Percentiles rank a stretch among this genome's conserved stretches.
phyloP scores from a whole-genome alignment of 1,284 basidiomycete genomes.

The Leccinum fallax region DNA sequence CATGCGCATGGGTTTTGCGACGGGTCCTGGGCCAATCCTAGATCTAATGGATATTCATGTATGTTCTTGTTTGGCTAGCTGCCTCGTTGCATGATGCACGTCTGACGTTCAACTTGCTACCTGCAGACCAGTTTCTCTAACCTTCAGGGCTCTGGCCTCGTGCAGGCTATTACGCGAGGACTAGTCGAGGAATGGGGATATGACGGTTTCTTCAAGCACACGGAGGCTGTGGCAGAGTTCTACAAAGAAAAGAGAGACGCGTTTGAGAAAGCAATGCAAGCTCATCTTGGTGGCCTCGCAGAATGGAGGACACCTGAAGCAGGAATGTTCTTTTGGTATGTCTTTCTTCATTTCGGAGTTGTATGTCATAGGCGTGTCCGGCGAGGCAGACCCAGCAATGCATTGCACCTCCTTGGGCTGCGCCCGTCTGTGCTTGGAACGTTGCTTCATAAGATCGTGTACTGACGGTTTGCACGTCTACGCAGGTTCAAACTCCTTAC shows the following conservation, averaged over 20 bases:
- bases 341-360: constrained; percentile 28
- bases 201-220: constrained; percentile 78
- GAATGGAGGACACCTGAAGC: constrained; percentile 87
- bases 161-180: constrained; percentile 74
- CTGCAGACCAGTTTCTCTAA: constrained; percentile 70
- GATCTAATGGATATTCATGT: constrained; percentile 76
- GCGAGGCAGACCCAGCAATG: constrained; percentile 9
- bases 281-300: constrained; percentile 75
- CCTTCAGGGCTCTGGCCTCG: constrained; percentile 77
- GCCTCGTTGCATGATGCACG: constrained; percentile 11
- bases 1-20: constrained; percentile 80
- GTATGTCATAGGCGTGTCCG: constrained; percentile 11
- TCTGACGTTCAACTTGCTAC: constrained; percentile 5
- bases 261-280: constrained; percentile 78
- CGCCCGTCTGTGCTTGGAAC: constrained; percentile 8
- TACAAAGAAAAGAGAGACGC: constrained; percentile 80
- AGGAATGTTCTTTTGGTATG: constrained; percentile 90
- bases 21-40: constrained; percentile 77
- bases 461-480: constrained; percentile 13
- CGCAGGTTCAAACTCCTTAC: constrained; percentile 69
- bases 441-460: constrained; percentile 15
- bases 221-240: constrained; percentile 71
- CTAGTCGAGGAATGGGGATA: constrained; percentile 80
- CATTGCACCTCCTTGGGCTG: constrained; percentile 6
- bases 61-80: constrained; percentile 31